Percentiles rank a stretch among this genome's conserved stretches.
phyloP scores from a whole-genome alignment of 176 grass and related monocot genomes.

The Aegilops sharonensis region DNA sequence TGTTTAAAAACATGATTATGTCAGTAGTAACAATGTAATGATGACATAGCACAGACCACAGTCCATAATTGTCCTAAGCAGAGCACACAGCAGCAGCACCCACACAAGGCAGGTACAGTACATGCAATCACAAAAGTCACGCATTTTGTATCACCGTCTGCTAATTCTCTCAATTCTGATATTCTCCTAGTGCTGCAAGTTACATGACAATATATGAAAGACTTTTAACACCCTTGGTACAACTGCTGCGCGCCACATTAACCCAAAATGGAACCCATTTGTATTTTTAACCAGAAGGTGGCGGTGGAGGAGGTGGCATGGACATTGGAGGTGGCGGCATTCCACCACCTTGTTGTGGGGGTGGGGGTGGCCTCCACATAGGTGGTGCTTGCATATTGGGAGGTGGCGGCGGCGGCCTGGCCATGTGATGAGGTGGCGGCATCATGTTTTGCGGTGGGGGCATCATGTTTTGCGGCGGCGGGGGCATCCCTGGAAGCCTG shows the following conservation, averaged over 20 bases:
- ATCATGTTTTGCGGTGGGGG: constrained; percentile 60
- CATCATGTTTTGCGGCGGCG: constrained; percentile 41
- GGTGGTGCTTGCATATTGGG: constrained; percentile 31
- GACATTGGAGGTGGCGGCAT: constrained; percentile 54
- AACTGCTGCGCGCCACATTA: constrained; percentile 25
- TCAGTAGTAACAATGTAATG: neutral
- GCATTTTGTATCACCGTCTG: constrained; percentile 4
- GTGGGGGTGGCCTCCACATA: constrained; percentile 74
- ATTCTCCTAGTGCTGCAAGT: constrained; percentile 11
- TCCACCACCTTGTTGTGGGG: constrained; percentile 57
- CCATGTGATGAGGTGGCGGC: constrained; percentile 69
- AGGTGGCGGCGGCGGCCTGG: constrained; percentile 59
- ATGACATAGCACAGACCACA: neutral
- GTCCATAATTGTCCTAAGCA: neutral
- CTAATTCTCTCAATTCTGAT: constrained; percentile 2
- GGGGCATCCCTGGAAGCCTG: constrained; percentile 47
- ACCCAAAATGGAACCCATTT: neutral
- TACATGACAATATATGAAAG: constrained; percentile 29
- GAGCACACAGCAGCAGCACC: neutral
- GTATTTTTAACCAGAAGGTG: constrained; percentile 40
- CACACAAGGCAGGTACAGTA: neutral
- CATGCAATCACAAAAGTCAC: constrained; percentile 34
- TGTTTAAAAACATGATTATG: neutral
- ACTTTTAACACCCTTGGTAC: constrained; percentile 31
- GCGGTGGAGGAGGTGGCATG: constrained; percentile 39